These are phyloP conservation scores for Solanum infundibuliforme DNA, from an alignment of 257 asterid species.

Conservation along the genomic window DNA sequence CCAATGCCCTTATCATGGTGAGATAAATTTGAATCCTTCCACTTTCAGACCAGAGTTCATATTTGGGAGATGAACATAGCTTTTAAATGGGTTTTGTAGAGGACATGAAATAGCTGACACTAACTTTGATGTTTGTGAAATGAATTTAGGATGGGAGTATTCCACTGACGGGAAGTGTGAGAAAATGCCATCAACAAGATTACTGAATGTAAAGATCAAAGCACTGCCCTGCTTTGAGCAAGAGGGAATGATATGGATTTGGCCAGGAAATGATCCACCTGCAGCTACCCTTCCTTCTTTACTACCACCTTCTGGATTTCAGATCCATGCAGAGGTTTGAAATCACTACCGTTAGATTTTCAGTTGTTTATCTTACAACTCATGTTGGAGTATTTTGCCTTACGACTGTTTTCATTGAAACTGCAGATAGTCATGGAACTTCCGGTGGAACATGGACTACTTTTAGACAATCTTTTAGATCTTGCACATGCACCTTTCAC, in stretches of 20 bases:
- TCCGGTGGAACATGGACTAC: too few species aligned
- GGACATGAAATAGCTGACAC: neutral
- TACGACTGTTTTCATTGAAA: too few species aligned
- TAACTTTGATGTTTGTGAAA: neutral
- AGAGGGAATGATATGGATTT: neutral
- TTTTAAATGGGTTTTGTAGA: neutral
- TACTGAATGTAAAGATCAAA: conserved; percentile 56
- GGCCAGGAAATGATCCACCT: too few species aligned
- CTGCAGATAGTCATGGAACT: too few species aligned
- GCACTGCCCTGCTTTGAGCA: conserved; percentile 82
- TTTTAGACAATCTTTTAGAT: too few species aligned
- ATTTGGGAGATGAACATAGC: neutral
- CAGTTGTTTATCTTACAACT: too few species aligned
- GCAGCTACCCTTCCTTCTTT: too few species aligned
- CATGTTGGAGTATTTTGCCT: too few species aligned
- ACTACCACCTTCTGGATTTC: too few species aligned
- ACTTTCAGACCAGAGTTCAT: neutral
- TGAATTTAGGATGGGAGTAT: conserved; percentile 76
- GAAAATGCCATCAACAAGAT: conserved; percentile 87
- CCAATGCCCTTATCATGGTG: conserved; percentile 92
- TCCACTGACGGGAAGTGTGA: conserved; percentile 75
- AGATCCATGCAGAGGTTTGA: too few species aligned
- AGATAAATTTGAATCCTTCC: conserved; percentile 5
- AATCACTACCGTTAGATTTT: too few species aligned
- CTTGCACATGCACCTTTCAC: too few species aligned